Conservation (phyloP, 163 green algal genomes). For the Picocystis sp. region DNA sequence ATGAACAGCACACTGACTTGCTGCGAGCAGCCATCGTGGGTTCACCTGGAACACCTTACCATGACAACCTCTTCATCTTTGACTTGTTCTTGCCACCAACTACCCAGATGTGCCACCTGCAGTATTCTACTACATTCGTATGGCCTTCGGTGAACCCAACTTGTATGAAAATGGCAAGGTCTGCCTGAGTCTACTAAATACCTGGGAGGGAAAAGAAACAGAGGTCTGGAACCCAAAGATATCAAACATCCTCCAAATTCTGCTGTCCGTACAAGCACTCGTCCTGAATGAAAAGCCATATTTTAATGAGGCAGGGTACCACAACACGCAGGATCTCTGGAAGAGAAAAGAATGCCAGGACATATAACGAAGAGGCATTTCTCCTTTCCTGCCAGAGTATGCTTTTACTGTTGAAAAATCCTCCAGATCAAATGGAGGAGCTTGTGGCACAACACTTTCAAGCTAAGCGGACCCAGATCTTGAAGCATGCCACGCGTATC, state of each 20-base stretch:
- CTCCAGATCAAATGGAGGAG: background rate
- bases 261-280: constrained; percentile 69
- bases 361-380: constrained; percentile 28
- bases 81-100: constrained; percentile 25
- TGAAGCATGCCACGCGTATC: background rate
- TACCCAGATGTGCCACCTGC: constrained; percentile 23
- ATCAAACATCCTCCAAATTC: constrained; percentile 43
- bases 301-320: constrained; percentile 75
- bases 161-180: constrained; percentile 72
- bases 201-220: constrained; percentile 49
- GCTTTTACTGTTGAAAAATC: constrained; percentile 1
- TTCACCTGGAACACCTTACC: constrained; percentile 29
- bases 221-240: constrained; percentile 1
- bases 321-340: constrained; percentile 14
- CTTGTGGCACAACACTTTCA: constrained; percentile 1
- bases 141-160: constrained; percentile 70
- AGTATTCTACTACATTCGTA: constrained; percentile 27
- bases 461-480: background rate
- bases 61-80: constrained; percentile 33
- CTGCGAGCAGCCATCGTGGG: constrained; percentile 40
- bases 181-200: constrained; percentile 76
- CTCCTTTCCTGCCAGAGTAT: background rate
- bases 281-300: constrained; percentile 64
- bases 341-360: constrained; percentile 18
- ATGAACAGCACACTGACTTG: constrained; percentile 23